Evolutionary conservation across 2,329 filamentous ascomycete genomes (phyloP).

Genomic region (Scedosporium aurantiacum): DNA sequence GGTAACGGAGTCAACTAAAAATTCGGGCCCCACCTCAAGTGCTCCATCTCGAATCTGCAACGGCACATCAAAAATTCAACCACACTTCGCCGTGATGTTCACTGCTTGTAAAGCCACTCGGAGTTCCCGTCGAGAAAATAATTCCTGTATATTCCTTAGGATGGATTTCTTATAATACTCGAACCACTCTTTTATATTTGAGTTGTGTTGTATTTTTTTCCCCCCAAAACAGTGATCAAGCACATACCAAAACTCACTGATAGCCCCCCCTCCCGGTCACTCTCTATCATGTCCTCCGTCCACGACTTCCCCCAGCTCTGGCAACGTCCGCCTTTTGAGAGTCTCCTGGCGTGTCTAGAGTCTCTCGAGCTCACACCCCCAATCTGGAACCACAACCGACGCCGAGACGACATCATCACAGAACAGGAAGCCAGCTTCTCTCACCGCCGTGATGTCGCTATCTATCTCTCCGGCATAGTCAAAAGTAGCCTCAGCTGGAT

Average conservation of each 20-base stretch:
- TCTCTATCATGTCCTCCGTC: constrained; percentile 1
- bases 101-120: too few species aligned
- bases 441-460: constrained; percentile 36
- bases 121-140: too few species aligned
- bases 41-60: too few species aligned
- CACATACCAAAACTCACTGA: neutral
- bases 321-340: constrained; percentile 56
- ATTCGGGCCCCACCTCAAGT: too few species aligned
- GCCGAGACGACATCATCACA: constrained; percentile 28
- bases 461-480: constrained; percentile 60
- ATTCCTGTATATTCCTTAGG: too few species aligned
- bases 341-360: constrained; percentile 55
- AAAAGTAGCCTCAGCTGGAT: constrained; percentile 60
- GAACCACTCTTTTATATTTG: too few species aligned
- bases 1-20: too few species aligned
- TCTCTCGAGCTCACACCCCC: constrained; percentile 56
- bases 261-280: neutral
- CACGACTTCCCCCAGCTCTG: constrained; percentile 63
- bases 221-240: neutral
- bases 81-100: too few species aligned
- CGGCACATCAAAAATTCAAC: too few species aligned
- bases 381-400: constrained; percentile 46
- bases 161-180: too few species aligned
- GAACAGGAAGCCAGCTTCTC: constrained; percentile 21
- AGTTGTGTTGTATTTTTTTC: neutral